These are phyloP conservation scores for Volutella citrinella DNA, from an alignment of 2,329 filamentous ascomycete species.

Conservation along the genomic window DNA sequence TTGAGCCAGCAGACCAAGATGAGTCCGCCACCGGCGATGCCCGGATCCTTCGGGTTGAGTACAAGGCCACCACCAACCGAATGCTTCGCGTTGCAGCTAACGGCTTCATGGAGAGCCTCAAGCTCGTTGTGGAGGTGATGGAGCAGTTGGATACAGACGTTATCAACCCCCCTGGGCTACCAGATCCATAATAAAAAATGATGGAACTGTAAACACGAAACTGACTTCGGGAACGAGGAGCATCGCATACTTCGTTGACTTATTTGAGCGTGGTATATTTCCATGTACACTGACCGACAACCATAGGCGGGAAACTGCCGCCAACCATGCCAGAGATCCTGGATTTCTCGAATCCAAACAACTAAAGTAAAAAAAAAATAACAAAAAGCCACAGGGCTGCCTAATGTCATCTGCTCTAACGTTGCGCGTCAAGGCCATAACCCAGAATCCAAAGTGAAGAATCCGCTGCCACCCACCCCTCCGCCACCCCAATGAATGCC, in stretches of 20 bases:
- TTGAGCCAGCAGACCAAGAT: conserved; percentile 36
- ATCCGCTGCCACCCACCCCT: too few relatives aligned
- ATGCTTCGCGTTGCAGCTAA: conserved; percentile 97
- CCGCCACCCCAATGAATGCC: too few relatives aligned
- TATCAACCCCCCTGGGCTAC: conserved; percentile 38
- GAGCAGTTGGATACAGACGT: conserved; percentile 85
- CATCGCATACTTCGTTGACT: conserved; percentile 9
- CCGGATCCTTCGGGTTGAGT: conserved; percentile 66
- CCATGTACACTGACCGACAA: conserved; percentile 4
- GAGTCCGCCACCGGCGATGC: conserved; percentile 23
- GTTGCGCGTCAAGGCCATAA: too few relatives aligned
- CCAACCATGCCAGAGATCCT: too few relatives aligned
- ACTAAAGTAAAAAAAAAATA: too few relatives aligned
- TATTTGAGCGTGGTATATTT: conserved; percentile 18
- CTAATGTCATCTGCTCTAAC: too few relatives aligned
- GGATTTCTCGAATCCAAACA: too few relatives aligned
- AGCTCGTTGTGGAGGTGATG: conserved; percentile 85
- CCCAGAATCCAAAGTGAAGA: too few relatives aligned
- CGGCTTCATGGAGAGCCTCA: conserved; percentile 88
- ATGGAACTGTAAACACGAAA: too few relatives aligned
- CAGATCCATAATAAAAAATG: too few relatives aligned
- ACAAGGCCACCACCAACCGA: conserved; percentile 86
- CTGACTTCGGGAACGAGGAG: conserved; percentile 4
- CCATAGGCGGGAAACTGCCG: too few relatives aligned
- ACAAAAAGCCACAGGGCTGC: too few relatives aligned